phyloP scores from a whole-genome alignment of 2,329 filamentous ascomycete species.

The Colletotrichum musicola region DNA sequence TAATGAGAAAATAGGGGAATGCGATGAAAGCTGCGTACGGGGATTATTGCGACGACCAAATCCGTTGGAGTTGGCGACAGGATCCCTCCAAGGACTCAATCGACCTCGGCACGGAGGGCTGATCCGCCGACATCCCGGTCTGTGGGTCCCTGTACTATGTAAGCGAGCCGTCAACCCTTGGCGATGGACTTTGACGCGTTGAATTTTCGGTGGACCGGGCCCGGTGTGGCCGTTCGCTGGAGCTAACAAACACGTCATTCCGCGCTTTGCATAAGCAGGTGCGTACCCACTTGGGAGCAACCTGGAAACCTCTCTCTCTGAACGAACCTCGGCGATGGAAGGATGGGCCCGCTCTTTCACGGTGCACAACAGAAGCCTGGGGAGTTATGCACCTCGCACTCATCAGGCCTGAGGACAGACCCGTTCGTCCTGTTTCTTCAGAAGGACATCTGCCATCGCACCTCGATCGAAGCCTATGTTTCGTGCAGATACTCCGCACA shows the following conservation, averaged over 20 bases:
- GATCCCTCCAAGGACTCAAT: not conserved
- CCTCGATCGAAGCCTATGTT: conserved; percentile 1
- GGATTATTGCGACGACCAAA: conserved; percentile 7
- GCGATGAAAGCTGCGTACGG: not conserved
- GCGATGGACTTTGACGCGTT: conserved; percentile 19
- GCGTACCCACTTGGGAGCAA: conserved; percentile 13
- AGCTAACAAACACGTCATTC: conserved; percentile 29
- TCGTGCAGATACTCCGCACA: not conserved
- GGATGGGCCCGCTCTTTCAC: not conserved
- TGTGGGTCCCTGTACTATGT: conserved; percentile 1
- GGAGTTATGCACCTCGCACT: conserved; percentile 2
- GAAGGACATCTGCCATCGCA: conserved; percentile 33
- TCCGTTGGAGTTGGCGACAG: conserved; percentile 34
- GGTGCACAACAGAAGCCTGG: not conserved
- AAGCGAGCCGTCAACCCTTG: conserved; percentile 21
- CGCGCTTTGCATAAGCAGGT: conserved; percentile 3
- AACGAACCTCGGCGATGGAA: not conserved
- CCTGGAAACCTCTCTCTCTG: not conserved
- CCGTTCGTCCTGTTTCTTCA: conserved; percentile 23
- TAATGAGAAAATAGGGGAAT: conserved; percentile 16
- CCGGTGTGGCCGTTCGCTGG: conserved; percentile 15
- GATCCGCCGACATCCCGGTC: conserved; percentile 28
- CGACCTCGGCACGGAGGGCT: conserved; percentile 33
- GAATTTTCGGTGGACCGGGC: conserved; percentile 12
- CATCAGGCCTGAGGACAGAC: too few relatives aligned